Conservation (phyloP, 2,329 filamentous ascomycete species). For the Hypoxylon sp. region DNA sequence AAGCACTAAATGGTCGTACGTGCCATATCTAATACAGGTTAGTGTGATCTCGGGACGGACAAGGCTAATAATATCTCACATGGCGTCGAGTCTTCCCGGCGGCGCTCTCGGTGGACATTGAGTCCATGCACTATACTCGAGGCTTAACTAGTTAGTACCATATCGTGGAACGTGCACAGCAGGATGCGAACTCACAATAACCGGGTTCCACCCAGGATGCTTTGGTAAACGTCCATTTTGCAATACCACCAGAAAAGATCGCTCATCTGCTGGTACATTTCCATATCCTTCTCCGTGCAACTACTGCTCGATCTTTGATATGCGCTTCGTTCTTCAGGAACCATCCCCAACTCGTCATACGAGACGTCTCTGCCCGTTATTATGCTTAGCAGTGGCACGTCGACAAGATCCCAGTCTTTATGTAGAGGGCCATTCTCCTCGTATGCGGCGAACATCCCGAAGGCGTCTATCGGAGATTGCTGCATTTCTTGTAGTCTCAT, state of each 20-base stretch:
- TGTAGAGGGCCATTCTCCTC: conserved; percentile 49
- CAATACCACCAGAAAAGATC: conserved; percentile 97
- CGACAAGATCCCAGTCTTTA: conserved; percentile 55
- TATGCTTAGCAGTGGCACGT: conserved; percentile 59
- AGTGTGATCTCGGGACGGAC: conserved; percentile 37
- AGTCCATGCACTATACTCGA: conserved; percentile 86
- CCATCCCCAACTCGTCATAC: conserved; percentile 67
- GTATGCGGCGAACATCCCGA: conserved; percentile 45
- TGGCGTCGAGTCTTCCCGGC: conserved; percentile 80
- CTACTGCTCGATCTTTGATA: conserved; percentile 53
- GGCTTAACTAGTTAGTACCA: conserved; percentile 63
- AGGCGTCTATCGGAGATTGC: conserved; percentile 46
- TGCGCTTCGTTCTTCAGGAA: conserved; percentile 49
- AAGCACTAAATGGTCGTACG: conserved; percentile 88
- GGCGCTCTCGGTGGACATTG: conserved; percentile 89
- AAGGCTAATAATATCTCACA: conserved; percentile 62
- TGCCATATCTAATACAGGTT: conserved; percentile 77
- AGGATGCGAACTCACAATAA: conserved; percentile 77
- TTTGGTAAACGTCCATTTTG: conserved; percentile 94
- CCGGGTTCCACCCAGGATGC: conserved; percentile 86
- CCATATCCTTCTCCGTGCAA: conserved; percentile 74
- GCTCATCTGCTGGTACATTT: conserved; percentile 83
- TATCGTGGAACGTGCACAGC: conserved; percentile 12
- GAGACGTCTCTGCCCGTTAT: conserved; percentile 67
- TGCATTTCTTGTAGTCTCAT: conserved; percentile 51